Evolutionary conservation across 805 yeast species (phyloP).

Genomic region (Yarrowia bubula): DNA sequence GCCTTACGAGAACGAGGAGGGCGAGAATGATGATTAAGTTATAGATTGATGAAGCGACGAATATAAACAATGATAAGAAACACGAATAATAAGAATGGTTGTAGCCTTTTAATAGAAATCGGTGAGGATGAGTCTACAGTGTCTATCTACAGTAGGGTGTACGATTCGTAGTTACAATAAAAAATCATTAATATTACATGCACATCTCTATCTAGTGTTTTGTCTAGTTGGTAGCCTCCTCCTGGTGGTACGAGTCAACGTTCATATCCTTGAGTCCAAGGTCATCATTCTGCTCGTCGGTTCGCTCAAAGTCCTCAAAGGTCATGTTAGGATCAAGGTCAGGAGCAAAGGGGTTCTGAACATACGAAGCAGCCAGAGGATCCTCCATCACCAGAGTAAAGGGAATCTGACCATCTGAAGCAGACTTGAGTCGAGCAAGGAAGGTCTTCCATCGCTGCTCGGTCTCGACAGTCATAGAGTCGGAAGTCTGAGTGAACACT

Average conservation of each 20-base stretch:
- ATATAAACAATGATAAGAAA: neutral
- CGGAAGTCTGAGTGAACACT: constrained; percentile 82
- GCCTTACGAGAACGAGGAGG: constrained; percentile 32
- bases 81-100: neutral
- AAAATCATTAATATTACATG: neutral
- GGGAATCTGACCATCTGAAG: constrained; percentile 73
- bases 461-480: constrained; percentile 80
- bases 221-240: constrained; percentile 4
- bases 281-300: constrained; percentile 84
- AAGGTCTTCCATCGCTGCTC: constrained; percentile 80
- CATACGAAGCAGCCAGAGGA: constrained; percentile 91
- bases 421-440: constrained; percentile 69
- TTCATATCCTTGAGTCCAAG: constrained; percentile 63
- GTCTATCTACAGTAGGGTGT: neutral
- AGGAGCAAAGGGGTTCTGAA: constrained; percentile 98
- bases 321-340: constrained; percentile 96
- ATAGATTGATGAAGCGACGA: neutral
- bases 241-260: constrained; percentile 32
- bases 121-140: neutral
- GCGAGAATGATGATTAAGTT: constrained; percentile 12
- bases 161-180: too few relatives aligned
- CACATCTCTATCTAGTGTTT: neutral
- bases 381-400: constrained; percentile 90
- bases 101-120: neutral
- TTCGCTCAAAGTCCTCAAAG: constrained; percentile 86